phyloP scores from a whole-genome alignment of 768 basidiomycete genomes.

The Naganishia randhawae region DNA sequence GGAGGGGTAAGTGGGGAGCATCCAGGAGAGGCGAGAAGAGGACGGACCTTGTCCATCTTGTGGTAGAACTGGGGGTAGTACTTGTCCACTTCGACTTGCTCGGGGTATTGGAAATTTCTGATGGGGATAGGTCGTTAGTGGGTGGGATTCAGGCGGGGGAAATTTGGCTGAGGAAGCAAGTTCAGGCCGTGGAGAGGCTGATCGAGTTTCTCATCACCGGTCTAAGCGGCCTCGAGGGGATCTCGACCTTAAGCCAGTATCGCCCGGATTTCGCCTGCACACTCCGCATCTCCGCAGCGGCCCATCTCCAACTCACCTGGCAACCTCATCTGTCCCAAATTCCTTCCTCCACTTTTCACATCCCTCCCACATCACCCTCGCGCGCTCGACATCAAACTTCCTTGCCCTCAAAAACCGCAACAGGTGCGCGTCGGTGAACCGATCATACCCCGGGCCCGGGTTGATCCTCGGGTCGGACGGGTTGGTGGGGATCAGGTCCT shows the following conservation, averaged over 20 bases:
- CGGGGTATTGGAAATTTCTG: slow-evolving; percentile 81
- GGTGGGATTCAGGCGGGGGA: neutral
- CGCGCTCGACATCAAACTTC: slow-evolving; percentile 77
- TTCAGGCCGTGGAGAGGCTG: slow-evolving; percentile 19
- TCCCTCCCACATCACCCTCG: slow-evolving; percentile 76
- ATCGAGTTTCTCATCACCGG: too few relatives aligned
- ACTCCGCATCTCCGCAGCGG: too few relatives aligned
- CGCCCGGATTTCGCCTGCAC: too few relatives aligned
- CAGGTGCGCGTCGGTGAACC: slow-evolving; percentile 51
- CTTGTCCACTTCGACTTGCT: slow-evolving; percentile 76
- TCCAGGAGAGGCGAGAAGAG: neutral
- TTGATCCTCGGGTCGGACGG: slow-evolving; percentile 29
- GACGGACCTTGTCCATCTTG: slow-evolving; percentile 79
- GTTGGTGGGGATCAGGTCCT: slow-evolving; percentile 38
- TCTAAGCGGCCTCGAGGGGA: too few relatives aligned
- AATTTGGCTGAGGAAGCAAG: neutral
- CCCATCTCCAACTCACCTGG: too few relatives aligned
- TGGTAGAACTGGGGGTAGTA: slow-evolving; percentile 96
- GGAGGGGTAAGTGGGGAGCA: neutral
- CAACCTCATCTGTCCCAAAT: slow-evolving; percentile 57
- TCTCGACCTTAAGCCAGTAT: too few relatives aligned
- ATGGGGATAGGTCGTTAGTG: slow-evolving; percentile 1
- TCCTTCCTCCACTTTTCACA: slow-evolving; percentile 87
- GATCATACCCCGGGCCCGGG: slow-evolving; percentile 40
- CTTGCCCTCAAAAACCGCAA: slow-evolving; percentile 80